Conservation (phyloP, 768 basidiomycete species). For the Russula olivacea region DNA sequence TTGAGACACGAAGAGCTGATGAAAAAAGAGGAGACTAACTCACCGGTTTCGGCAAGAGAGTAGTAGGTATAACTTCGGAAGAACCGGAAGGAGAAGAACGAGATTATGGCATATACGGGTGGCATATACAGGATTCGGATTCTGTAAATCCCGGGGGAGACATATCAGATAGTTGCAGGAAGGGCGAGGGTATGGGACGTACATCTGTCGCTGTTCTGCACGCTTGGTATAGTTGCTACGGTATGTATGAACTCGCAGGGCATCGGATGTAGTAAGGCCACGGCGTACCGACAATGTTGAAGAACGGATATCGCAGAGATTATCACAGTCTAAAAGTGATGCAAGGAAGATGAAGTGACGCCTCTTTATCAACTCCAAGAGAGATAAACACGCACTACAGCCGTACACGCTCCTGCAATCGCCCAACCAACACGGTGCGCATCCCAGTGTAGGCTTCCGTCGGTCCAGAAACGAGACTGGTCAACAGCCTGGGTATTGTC, state of each 20-base stretch:
- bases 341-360: no score
- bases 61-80: constrained; percentile 74
- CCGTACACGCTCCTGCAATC: constrained; percentile 57
- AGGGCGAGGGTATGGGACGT: constrained; percentile 17
- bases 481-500: constrained; percentile 47
- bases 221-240: constrained; percentile 65
- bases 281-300: constrained; percentile 57
- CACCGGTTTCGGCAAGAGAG: constrained; percentile 46
- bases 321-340: constrained; percentile 48
- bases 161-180: not conserved
- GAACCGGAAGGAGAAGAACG: constrained; percentile 81
- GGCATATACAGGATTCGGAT: constrained; percentile 85
- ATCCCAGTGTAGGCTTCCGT: constrained; percentile 51
- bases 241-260: not conserved
- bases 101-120: constrained; percentile 71
- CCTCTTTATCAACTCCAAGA: not conserved
- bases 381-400: constrained; percentile 40
- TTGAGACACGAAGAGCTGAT: constrained; percentile 35
- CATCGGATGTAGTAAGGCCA: not conserved
- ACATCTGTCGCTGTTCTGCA: constrained; percentile 78
- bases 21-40: constrained; percentile 24
- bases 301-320: constrained; percentile 52
- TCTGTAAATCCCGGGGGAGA: constrained; percentile 32
- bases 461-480: constrained; percentile 59
- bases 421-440: constrained; percentile 68